Percentiles rank a stretch among this genome's conserved stretches.
Evolutionary conservation across 257 asterid genomes (phyloP).

Genomic region (Linaria vulgaris): DNA sequence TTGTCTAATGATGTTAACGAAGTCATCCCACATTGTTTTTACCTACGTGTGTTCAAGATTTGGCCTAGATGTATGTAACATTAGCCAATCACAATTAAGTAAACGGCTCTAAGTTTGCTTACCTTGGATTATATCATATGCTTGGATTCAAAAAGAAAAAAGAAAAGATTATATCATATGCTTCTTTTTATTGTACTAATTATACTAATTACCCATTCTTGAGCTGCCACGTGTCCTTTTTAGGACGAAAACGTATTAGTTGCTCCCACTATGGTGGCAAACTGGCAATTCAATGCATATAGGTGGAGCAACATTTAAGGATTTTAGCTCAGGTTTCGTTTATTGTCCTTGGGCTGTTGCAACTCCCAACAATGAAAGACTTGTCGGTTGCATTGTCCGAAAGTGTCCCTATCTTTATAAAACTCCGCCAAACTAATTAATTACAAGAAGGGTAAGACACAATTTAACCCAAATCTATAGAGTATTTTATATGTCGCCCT

Average conservation of each 20-base stretch:
- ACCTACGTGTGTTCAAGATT: constrained; percentile 35
- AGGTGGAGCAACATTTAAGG: constrained; percentile 32
- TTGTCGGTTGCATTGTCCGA: constrained; percentile 56
- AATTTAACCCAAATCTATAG: too few relatives aligned
- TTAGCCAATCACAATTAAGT: constrained; percentile 21
- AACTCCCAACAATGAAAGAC: constrained; percentile 55
- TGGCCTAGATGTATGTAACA: constrained; percentile 31
- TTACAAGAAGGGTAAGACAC: too few relatives aligned
- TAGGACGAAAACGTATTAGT: background rate
- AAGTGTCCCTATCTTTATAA: constrained; percentile 28
- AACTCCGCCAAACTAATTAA: constrained; percentile 28
- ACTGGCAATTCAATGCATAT: constrained; percentile 38
- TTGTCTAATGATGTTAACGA: constrained; percentile 32
- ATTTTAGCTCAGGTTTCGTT: constrained; percentile 26
- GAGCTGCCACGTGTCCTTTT: constrained; percentile 16
- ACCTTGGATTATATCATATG: too few relatives aligned
- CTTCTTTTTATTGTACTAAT: too few relatives aligned
- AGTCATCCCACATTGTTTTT: constrained; percentile 34
- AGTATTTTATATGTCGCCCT: too few relatives aligned
- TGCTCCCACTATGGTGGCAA: constrained; percentile 26
- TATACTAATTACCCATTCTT: constrained; percentile 16
- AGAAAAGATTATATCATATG: too few relatives aligned
- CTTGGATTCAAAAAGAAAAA: too few relatives aligned
- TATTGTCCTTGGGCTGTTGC: constrained; percentile 50
- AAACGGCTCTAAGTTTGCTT: constrained; percentile 10